Base-by-base conservation (phyloP, 2,329 filamentous ascomycete species). In the Cadophora luteo-olivacea region DNA sequence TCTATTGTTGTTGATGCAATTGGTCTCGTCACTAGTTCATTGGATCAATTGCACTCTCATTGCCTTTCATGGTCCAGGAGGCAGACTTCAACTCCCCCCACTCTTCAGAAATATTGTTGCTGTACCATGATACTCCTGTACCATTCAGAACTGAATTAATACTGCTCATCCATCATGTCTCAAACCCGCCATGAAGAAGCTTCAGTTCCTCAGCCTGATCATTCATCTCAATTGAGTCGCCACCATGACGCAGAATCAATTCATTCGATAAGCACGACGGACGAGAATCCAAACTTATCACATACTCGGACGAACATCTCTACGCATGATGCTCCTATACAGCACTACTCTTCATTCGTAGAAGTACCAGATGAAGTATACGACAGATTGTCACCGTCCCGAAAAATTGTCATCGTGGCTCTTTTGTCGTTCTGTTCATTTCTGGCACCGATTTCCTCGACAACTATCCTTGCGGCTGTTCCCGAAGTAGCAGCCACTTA, bases 371-470 rank as follows among this genome's bases (percentile, higher is more conserved):
- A 89, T 74, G 82, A 83, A 64, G 78, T 87, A n/a, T 95, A 94
- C 81, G 84, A 90, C 74, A 84, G 85, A 22, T 85, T 94, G 69
- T 85, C 89, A 0, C 79, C 80, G 3, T 80, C 81, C 19, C 86
- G 89, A 51, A 96, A 95, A 79, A 77, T 84, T 2, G 75, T 88
- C 69, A 91, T 95, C 64, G 89, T 93, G 19, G 81, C 83, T 11
- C 84, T 94, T 6, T 80, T 94, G 64, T 90, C 91, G 0, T 92
- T 90, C 76, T 93, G 91, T 79, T 88, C 90, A 32, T 93, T 95
- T 71, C 82, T 95, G 55, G 89, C 92, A 0, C 92, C 92, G 0
- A 86, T 93, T 29, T 91, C 89, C 2, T 92, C 89, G 49, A 94
- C 92, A 0, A 89, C 90, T 0, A 87, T 94, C 9, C 80, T 95